Conservation (phyloP, 768 basidiomycete species). For the Tulasnella sp. region DNA sequence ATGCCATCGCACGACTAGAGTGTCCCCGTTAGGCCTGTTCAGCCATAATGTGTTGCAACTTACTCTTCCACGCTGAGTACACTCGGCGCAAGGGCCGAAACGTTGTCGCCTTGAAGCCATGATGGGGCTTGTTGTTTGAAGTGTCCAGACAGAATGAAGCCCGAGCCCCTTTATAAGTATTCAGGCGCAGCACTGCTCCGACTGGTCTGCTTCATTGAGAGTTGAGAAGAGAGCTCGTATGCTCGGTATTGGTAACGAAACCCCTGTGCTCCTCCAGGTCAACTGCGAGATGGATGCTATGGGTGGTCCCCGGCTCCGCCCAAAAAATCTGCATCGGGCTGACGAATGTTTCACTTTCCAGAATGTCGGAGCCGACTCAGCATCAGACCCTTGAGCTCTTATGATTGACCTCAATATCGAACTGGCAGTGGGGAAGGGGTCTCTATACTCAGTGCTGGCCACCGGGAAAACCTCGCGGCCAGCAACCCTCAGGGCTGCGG, state of each 20-base stretch:
- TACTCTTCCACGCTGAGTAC: background rate
- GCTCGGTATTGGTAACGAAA: background rate
- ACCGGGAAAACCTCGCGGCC: background rate
- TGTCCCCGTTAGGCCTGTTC: background rate
- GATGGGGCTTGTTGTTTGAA: background rate
- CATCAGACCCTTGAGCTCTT: background rate
- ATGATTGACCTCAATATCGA: background rate
- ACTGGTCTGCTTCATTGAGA: background rate
- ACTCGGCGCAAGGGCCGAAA: background rate
- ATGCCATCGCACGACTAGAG: background rate
- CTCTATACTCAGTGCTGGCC: background rate
- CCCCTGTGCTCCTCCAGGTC: background rate
- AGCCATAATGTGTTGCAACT: background rate
- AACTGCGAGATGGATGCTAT: background rate
- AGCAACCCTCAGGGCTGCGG: background rate
- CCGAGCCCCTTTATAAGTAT: background rate
- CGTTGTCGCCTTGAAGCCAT: background rate
- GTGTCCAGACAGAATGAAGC: background rate
- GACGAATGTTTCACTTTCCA: background rate
- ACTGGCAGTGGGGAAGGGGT: background rate
- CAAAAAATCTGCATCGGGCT: background rate
- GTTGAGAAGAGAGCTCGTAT: background rate
- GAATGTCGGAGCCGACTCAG: background rate
- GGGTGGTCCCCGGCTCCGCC: background rate
- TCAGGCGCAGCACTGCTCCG: background rate